Conservation (phyloP, 2,329 filamentous ascomycete genomes). For the Chaetomium globosum region DNA sequence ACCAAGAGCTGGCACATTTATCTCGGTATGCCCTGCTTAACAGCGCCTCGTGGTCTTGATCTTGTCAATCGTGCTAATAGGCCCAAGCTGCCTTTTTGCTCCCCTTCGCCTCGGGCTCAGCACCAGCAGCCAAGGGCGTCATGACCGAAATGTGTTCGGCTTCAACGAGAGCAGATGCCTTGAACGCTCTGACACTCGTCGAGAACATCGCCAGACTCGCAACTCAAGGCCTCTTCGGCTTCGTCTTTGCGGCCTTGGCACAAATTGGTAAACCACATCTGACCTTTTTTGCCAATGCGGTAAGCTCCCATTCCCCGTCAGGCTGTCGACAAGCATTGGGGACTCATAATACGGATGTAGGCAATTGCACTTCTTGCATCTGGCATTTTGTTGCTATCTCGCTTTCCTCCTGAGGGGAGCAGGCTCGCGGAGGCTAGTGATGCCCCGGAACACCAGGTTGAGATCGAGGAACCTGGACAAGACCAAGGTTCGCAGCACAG, state of each 20-base stretch:
- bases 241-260: conserved; percentile 66
- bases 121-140: conserved; percentile 70
- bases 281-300: conserved; percentile 70
- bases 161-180: conserved; percentile 64
- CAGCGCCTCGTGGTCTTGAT: too few relatives aligned
- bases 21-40: conserved; percentile 47
- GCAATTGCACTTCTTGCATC: conserved; percentile 56
- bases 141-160: conserved; percentile 70
- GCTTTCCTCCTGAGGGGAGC: conserved; percentile 48
- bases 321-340: too few relatives aligned
- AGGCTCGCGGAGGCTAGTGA: conserved; percentile 39
- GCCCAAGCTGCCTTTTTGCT: conserved; percentile 60
- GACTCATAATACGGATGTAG: conserved; percentile 38
- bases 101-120: conserved; percentile 69
- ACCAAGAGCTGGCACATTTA: conserved; percentile 69
- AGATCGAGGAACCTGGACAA: background rate
- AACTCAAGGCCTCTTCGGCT: conserved; percentile 67
- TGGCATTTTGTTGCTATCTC: conserved; percentile 47
- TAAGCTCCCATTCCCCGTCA: conserved; percentile 41
- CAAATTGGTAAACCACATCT: conserved; percentile 60
- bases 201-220: conserved; percentile 68
- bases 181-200: conserved; percentile 69
- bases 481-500: background rate
- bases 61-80: background rate
- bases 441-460: background rate